phyloP scores from a whole-genome alignment of 208 protist genomes.

The Crithidia bombi region DNA sequence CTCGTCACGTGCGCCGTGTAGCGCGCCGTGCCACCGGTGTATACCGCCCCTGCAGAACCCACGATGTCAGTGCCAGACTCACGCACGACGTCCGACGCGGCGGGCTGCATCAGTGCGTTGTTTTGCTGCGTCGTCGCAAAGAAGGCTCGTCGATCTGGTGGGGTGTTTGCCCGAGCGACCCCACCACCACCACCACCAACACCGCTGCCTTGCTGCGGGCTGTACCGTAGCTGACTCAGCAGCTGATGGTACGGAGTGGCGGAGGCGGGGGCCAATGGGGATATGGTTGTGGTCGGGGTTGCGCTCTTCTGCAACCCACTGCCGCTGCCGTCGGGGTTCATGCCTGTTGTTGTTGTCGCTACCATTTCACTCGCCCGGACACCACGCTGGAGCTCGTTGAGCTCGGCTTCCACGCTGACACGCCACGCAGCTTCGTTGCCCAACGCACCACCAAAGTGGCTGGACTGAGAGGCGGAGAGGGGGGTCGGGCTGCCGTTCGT shows the following conservation, averaged over 20 bases:
- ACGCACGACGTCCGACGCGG: neutral
- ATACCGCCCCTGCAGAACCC: neutral
- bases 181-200: neutral
- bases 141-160: neutral
- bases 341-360: conserved; percentile 2
- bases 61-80: neutral
- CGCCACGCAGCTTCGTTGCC: conserved; percentile 23
- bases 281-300: conserved; percentile 11
- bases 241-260: conserved; percentile 33
- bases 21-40: conserved; percentile 5
- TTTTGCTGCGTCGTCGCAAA: neutral
- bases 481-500: neutral
- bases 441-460: neutral
- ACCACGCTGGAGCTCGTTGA: conserved; percentile 26
- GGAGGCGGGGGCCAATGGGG: conserved; percentile 20
- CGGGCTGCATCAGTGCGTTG: neutral
- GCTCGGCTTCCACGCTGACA: conserved; percentile 26
- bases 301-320: neutral
- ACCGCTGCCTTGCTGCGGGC: conserved; percentile 17
- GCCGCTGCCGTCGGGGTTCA: too few species aligned
- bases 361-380: neutral
- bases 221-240: conserved; percentile 31
- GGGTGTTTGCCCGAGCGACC: conserved; percentile 20
- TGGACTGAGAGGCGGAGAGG: neutral
- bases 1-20: conserved; percentile 20